Evolutionary conservation across 257 asterid genomes (phyloP).

Genomic region (Solanum chmielewskii): DNA sequence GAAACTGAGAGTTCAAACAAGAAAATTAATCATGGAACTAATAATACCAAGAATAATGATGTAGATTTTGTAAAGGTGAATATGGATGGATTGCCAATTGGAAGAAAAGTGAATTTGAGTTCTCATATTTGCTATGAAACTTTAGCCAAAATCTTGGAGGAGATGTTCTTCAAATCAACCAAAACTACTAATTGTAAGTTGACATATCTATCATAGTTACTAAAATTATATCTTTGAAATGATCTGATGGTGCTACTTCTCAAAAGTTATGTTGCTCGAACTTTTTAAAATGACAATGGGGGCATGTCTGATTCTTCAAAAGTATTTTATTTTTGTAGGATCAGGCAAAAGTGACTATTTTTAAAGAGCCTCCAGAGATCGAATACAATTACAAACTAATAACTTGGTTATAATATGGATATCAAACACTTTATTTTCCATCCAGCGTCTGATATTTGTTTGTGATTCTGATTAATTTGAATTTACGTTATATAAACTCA

Average conservation of each 20-base stretch:
- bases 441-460: not conserved
- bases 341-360: not conserved
- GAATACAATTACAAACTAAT: not conserved
- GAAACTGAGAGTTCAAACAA: slow-evolving; percentile 39
- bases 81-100: slow-evolving; percentile 71
- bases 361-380: not conserved
- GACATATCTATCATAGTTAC: not conserved
- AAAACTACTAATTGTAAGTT: slow-evolving; percentile 10
- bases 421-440: not conserved
- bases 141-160: slow-evolving; percentile 46
- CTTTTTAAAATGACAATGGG: not conserved
- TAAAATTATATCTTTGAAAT: not conserved
- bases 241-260: not conserved
- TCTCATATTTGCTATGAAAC: slow-evolving; percentile 53
- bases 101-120: slow-evolving; percentile 69
- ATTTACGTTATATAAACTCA: not conserved
- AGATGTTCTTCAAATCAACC: slow-evolving; percentile 62
- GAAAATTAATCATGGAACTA: slow-evolving; percentile 48
- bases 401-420: not conserved
- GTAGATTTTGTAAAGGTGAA: slow-evolving; percentile 73
- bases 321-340: not conserved
- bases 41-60: slow-evolving; percentile 18
- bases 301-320: not conserved
- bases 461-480: not conserved
- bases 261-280: not conserved